Evolutionary conservation across 2,329 filamentous ascomycete species (phyloP).

Genomic region (Stachybotrys chlorohalonatus): DNA sequence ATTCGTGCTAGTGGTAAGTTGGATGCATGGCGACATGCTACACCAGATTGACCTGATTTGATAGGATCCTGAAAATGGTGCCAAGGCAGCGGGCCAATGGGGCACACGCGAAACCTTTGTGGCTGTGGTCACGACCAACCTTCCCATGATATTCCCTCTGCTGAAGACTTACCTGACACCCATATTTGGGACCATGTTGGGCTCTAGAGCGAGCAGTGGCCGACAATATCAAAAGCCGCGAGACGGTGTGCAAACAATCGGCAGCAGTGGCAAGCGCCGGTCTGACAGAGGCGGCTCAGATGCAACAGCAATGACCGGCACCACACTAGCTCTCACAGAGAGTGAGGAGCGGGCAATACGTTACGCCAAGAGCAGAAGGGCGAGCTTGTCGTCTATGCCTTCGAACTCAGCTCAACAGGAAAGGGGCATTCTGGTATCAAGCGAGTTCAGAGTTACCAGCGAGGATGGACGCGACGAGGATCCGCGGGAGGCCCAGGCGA

Average conservation of each 20-base stretch:
- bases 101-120: conserved; percentile 29
- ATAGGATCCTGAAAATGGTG: conserved; percentile 25
- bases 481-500: background rate
- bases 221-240: background rate
- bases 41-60: background rate
- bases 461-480: background rate
- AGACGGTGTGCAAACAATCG: background rate
- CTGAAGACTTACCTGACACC: background rate
- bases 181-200: background rate
- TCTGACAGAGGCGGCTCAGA: background rate
- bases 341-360: background rate
- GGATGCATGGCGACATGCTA: background rate
- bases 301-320: background rate
- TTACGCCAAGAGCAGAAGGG: background rate
- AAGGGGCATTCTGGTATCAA: background rate
- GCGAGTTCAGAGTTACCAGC: background rate
- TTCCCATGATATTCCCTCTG: conserved; percentile 30
- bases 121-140: conserved; percentile 26
- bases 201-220: background rate
- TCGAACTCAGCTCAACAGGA: background rate
- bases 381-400: background rate
- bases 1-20: conserved; percentile 12
- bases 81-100: conserved; percentile 23
- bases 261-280: background rate
- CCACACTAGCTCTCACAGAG: background rate